Conservation (phyloP, 345 rosid species). For the Dimocarpus longan region DNA sequence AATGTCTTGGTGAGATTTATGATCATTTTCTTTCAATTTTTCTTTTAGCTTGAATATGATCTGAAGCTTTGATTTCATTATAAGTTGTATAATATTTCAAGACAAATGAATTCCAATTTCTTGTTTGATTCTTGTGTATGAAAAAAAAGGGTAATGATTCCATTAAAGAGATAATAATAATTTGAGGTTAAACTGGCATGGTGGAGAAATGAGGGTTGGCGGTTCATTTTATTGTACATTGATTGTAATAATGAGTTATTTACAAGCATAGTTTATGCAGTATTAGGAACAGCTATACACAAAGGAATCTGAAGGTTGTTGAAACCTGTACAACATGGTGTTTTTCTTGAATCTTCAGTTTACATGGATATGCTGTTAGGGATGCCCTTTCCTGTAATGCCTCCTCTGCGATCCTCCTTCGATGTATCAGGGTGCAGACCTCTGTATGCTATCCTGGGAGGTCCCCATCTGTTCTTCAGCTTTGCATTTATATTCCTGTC, state of each 20-base stretch:
- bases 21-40: not conserved
- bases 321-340: not conserved
- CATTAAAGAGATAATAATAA: not conserved
- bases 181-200: not conserved
- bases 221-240: not conserved
- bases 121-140: not conserved
- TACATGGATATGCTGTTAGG: constrained; percentile 60
- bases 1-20: not conserved
- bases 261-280: not conserved
- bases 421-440: constrained; percentile 46
- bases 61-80: not conserved
- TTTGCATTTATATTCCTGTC: constrained; percentile 43
- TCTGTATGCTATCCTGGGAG: constrained; percentile 51
- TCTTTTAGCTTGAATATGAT: not conserved
- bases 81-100: not conserved
- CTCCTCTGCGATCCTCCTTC: constrained; percentile 24
- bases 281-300: not conserved
- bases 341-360: not conserved
- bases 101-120: not conserved
- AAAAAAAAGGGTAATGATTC: not conserved
- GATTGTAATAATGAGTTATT: not conserved
- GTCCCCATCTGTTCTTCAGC: constrained; percentile 54
- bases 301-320: not conserved
- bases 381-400: constrained; percentile 49
- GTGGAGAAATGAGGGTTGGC: not conserved